phyloP scores from a whole-genome alignment of 2,329 filamentous ascomycete genomes.

The Colletotrichum abscissum region DNA sequence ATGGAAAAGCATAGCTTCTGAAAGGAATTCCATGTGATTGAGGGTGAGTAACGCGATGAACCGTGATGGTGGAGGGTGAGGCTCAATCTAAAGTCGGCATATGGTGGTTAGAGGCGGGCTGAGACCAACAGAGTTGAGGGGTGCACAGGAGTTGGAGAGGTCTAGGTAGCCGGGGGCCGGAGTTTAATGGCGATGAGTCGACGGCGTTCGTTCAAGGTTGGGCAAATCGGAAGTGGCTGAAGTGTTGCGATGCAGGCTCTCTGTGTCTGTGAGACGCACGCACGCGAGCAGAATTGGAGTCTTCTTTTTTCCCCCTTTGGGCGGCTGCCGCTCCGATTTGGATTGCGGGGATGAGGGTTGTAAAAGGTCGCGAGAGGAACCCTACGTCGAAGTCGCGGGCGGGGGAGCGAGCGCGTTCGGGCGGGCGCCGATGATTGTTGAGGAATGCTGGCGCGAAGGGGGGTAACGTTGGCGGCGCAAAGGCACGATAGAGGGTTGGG shows the following conservation, averaged over 20 bases:
- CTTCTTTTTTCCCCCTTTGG: background rate
- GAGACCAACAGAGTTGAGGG: slow-evolving; percentile 36
- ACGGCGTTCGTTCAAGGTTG: slow-evolving; percentile 8
- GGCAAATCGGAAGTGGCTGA: slow-evolving; percentile 13
- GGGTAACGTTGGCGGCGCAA: slow-evolving; percentile 21
- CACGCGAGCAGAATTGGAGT: background rate
- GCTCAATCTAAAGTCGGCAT: slow-evolving; percentile 29
- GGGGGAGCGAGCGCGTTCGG: slow-evolving; percentile 19
- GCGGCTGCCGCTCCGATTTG: slow-evolving; percentile 11
- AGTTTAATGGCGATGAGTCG: slow-evolving; percentile 30
- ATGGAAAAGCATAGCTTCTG: slow-evolving; percentile 27
- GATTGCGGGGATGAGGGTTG: slow-evolving; percentile 21
- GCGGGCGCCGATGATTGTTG: background rate
- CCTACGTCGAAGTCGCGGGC: background rate
- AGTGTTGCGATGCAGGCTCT: slow-evolving; percentile 2
- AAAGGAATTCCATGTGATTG: slow-evolving; percentile 34
- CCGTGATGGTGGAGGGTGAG: slow-evolving; percentile 31
- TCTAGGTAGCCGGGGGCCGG: slow-evolving; percentile 8
- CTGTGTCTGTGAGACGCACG: background rate
- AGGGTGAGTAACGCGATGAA: slow-evolving; percentile 25
- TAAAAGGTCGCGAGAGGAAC: slow-evolving; percentile 8
- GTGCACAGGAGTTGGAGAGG: slow-evolving; percentile 26
- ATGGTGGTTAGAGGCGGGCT: slow-evolving; percentile 30
- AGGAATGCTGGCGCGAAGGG: slow-evolving; percentile 27
- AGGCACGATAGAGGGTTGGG: slow-evolving; percentile 5